These are phyloP conservation scores for Ceratocystis diversiconidia DNA, from an alignment of 2,329 filamentous ascomycete species.

Conservation along the genomic window DNA sequence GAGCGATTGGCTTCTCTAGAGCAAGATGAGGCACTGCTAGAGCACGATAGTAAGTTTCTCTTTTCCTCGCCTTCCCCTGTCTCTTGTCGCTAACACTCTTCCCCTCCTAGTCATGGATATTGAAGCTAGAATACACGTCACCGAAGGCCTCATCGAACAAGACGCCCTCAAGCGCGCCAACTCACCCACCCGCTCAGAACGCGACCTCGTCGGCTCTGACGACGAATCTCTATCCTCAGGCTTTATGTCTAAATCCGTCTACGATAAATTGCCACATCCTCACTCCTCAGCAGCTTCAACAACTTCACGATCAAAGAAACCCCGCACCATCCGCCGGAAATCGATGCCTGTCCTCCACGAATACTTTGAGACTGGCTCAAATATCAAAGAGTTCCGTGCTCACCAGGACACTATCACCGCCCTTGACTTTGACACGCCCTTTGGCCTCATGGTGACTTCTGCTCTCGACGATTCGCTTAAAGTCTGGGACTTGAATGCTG, in stretches of 20 bases:
- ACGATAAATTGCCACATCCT: slow-evolving; percentile 64
- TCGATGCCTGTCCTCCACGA: slow-evolving; percentile 94
- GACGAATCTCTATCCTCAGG: slow-evolving; percentile 27
- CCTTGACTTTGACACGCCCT: slow-evolving; percentile 92
- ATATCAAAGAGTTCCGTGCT: slow-evolving; percentile 75
- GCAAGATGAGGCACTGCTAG: slow-evolving; percentile 76
- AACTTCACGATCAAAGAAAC: slow-evolving; percentile 36
- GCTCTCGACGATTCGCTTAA: slow-evolving; percentile 85
- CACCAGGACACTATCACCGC: slow-evolving; percentile 81
- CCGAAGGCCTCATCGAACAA: slow-evolving; percentile 44
- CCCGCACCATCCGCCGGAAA: slow-evolving; percentile 51
- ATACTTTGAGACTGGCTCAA: slow-evolving; percentile 78
- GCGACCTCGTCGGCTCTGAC: slow-evolving; percentile 38
- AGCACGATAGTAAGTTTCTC: slow-evolving; percentile 62
- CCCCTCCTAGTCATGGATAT: slow-evolving; percentile 41
- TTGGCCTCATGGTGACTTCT: slow-evolving; percentile 85
- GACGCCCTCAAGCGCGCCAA: slow-evolving; percentile 42
- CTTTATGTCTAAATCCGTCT: slow-evolving; percentile 98
- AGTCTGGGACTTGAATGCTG: slow-evolving; percentile 92
- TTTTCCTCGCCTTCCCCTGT: not conserved
- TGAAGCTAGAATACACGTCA: slow-evolving; percentile 47
- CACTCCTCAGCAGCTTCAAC: slow-evolving; percentile 33
- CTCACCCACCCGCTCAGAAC: slow-evolving; percentile 37
- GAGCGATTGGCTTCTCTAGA: slow-evolving; percentile 76
- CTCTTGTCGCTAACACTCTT: not conserved